A percentile compares a stretch with the other conserved stretches of the same genome.
Evolutionary conservation across 108 stramenopile species (phyloP).

Genomic region (Fragilaria radians): DNA sequence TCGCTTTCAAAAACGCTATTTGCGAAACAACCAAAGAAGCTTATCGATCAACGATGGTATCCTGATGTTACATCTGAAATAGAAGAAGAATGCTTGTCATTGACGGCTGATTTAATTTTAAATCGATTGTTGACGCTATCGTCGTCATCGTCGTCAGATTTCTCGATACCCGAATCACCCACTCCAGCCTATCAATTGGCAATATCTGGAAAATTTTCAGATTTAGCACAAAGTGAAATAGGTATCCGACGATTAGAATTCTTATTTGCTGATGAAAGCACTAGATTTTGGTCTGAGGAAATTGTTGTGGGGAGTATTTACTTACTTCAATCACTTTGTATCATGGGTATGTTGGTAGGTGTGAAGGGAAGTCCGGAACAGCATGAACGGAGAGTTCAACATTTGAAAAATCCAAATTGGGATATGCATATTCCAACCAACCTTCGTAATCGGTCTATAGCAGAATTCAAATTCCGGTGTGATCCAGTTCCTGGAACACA

Average conservation of each 20-base stretch:
- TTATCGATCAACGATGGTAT: too few species aligned
- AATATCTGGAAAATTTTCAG: conserved; percentile 32
- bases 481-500: conserved; percentile 35
- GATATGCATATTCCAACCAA: neutral
- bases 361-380: conserved; percentile 46
- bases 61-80: too few species aligned
- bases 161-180: neutral
- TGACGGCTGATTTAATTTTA: neutral
- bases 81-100: neutral
- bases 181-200: neutral
- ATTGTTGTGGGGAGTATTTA: conserved; percentile 42
- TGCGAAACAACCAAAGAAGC: too few species aligned
- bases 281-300: conserved; percentile 5
- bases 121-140: neutral
- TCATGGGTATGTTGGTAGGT: conserved; percentile 55
- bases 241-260: conserved; percentile 37
- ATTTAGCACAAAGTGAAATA: conserved; percentile 35
- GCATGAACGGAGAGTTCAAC: conserved; percentile 36
- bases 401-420: conserved; percentile 28
- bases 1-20: too few species aligned
- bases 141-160: neutral
- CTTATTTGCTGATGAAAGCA: conserved; percentile 23
- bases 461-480: conserved; percentile 49
- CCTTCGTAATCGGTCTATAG: conserved; percentile 20
- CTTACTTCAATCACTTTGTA: conserved; percentile 52